A percentile compares a stretch with the other conserved stretches of the same genome.
Conservation (phyloP, 768 basidiomycete genomes). For the Chalciporus piperatus region DNA sequence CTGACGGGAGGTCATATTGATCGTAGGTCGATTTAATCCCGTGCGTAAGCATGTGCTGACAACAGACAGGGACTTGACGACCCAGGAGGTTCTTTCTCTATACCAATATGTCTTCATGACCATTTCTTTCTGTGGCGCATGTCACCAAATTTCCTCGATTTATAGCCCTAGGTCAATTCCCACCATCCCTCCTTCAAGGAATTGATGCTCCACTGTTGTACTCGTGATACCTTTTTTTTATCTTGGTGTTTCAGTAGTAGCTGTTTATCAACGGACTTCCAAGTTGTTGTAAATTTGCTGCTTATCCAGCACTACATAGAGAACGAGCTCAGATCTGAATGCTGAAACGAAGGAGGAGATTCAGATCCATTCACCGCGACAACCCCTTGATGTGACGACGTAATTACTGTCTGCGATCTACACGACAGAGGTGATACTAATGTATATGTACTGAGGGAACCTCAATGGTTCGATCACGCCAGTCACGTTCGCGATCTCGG, state of each 20-base stretch:
- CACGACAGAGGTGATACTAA: too few relatives aligned
- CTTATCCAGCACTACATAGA: too few relatives aligned
- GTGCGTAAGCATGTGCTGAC: conserved; percentile 6
- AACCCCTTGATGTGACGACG: too few relatives aligned
- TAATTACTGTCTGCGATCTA: too few relatives aligned
- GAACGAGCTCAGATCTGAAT: not conserved
- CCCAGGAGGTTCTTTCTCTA: not conserved
- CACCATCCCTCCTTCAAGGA: not conserved
- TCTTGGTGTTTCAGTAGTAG: not conserved
- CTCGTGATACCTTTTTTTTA: not conserved
- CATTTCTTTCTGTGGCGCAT: conserved; percentile 1
- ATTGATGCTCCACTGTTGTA: conserved; percentile 9
- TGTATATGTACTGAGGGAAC: too few relatives aligned
- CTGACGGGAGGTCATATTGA: conserved; percentile 21
- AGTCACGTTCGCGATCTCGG: too few relatives aligned
- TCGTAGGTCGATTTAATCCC: not conserved
- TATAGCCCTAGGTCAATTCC: not conserved
- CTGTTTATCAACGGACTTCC: not conserved
- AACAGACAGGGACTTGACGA: not conserved
- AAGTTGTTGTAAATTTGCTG: conserved; percentile 3
- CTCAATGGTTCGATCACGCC: too few relatives aligned
- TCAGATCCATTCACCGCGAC: too few relatives aligned
- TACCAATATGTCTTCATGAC: too few relatives aligned
- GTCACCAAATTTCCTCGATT: not conserved
- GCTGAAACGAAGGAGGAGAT: too few relatives aligned